Conservation (phyloP, 495 filamentous ascomycete species). For the Aspergillus sclerotioniger region DNA sequence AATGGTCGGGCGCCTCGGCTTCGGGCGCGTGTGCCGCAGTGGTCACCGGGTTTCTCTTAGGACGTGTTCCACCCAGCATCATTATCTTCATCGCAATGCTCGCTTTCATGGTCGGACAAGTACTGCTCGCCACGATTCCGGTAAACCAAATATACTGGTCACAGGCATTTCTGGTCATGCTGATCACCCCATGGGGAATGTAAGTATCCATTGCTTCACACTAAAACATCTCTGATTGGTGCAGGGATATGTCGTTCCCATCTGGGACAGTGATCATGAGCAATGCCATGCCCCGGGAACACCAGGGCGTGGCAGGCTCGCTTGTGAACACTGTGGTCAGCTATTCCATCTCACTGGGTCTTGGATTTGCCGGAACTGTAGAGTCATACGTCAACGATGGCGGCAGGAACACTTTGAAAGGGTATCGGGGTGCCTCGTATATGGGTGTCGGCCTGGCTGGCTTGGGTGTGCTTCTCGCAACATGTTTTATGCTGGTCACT, state of each 20-base stretch:
- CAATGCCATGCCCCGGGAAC: constrained; percentile 34
- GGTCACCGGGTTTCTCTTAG: neutral
- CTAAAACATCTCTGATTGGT: neutral
- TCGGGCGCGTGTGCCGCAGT: neutral
- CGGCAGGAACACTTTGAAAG: constrained; percentile 32
- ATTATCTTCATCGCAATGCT: neutral
- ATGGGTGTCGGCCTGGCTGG: constrained; percentile 3
- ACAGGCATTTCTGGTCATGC: neutral
- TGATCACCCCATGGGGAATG: neutral
- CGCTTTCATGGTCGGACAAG: neutral
- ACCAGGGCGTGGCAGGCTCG: constrained; percentile 45
- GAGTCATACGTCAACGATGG: constrained; percentile 36
- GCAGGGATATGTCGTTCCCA: constrained; percentile 50
- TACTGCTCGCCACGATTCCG: neutral
- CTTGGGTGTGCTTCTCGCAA: neutral
- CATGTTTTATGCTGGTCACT: neutral
- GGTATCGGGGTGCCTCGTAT: constrained; percentile 31
- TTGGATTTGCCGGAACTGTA: constrained; percentile 48
- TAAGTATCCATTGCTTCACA: neutral
- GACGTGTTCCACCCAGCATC: neutral
- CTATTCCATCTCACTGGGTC: constrained; percentile 45
- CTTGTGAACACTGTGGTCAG: constrained; percentile 44
- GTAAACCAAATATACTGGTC: neutral
- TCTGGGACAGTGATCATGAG: constrained; percentile 44
- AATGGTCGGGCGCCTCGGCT: neutral